A percentile compares a stretch with the other conserved stretches of the same genome.
phyloP scores from a whole-genome alignment of 306 rosid genomes.

The Corylus americana region DNA sequence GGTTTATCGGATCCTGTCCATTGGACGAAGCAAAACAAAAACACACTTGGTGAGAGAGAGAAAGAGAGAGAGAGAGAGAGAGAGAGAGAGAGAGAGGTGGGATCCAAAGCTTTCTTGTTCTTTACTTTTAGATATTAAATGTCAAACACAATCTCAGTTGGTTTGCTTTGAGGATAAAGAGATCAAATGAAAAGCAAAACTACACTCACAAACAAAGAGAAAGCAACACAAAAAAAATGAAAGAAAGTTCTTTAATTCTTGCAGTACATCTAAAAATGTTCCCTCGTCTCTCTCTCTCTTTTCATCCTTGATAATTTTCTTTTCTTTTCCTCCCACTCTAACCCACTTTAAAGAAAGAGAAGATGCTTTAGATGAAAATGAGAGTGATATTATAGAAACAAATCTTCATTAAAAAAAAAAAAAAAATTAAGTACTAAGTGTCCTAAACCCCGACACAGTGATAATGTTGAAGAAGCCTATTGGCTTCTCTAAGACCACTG shows the following conservation, averaged over 20 bases:
- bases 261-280: constrained; percentile 52
- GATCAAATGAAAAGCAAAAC: constrained; percentile 33
- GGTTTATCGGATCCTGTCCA: constrained; percentile 90
- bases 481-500: constrained; percentile 98
- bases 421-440: constrained; percentile 15
- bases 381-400: constrained; percentile 55
- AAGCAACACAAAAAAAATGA: constrained; percentile 30
- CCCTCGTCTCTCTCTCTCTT: constrained; percentile 49
- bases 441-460: constrained; percentile 61
- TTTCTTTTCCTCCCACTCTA: constrained; percentile 33
- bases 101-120: constrained; percentile 49
- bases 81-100: constrained; percentile 25
- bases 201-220: constrained; percentile 46
- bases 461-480: constrained; percentile 88
- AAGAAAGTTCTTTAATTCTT: constrained; percentile 46
- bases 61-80: constrained; percentile 12
- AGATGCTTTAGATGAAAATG: constrained; percentile 53
- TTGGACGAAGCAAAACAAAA: constrained; percentile 36
- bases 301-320: constrained; percentile 39
- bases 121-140: constrained; percentile 22
- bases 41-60: constrained; percentile 15
- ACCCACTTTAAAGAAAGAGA: constrained; percentile 48
- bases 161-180: constrained; percentile 31
- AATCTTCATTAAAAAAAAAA: constrained; percentile 37
- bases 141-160: constrained; percentile 33